Percentiles rank a stretch among this genome's conserved stretches.
Evolutionary conservation across 139 green algal genomes (phyloP).

Genomic region (Volvox africanus): DNA sequence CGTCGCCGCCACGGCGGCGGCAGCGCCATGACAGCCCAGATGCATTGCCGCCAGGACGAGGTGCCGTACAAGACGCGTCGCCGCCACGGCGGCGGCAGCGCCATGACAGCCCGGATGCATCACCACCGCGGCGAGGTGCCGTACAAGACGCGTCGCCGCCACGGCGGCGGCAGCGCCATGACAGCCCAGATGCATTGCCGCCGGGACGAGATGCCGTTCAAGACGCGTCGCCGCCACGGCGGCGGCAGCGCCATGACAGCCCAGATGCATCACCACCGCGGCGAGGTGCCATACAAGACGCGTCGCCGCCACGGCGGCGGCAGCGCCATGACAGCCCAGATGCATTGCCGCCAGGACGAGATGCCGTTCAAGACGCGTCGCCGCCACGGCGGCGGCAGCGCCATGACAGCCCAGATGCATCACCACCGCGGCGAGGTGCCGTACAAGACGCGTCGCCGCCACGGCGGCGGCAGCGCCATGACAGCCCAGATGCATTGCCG

Average conservation of each 20-base stretch:
- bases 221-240: conserved; percentile 54
- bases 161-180: conserved; percentile 6
- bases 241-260: conserved; percentile 41
- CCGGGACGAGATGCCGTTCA: conserved; percentile 9
- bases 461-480: conserved; percentile 20
- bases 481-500: conserved; percentile 43
- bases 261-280: conserved; percentile 48
- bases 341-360: conserved; percentile 25
- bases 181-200: conserved; percentile 47
- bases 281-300: conserved; percentile 42
- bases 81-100: conserved; percentile 14
- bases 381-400: conserved; percentile 46
- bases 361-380: background rate
- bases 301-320: conserved; percentile 45
- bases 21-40: conserved; percentile 30
- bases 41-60: conserved; percentile 33
- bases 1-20: conserved; percentile 50
- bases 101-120: conserved; percentile 50
- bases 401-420: conserved; percentile 53
- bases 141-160: conserved; percentile 55
- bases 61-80: conserved; percentile 49
- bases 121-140: background rate
- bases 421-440: conserved; percentile 39
- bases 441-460: conserved; percentile 8
- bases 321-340: conserved; percentile 41